These are phyloP conservation scores for Hanseniaspora vineae DNA, from an alignment of 805 yeast genomes.

Conservation along the genomic window DNA sequence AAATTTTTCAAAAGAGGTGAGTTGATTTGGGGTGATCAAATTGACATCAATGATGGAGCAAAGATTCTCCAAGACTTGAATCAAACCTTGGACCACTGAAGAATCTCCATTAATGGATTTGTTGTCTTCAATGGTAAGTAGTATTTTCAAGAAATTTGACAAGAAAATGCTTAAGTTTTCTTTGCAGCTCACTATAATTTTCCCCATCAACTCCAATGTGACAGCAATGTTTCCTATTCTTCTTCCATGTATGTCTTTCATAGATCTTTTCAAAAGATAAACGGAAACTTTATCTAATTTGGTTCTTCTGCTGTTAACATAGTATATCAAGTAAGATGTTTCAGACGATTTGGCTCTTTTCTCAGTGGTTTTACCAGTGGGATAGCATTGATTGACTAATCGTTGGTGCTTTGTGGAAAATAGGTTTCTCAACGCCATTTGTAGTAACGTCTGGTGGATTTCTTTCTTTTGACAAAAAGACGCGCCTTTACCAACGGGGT, in stretches of 20 bases:
- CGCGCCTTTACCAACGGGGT: not conserved
- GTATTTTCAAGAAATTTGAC: constrained; percentile 46
- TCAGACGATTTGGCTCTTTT: constrained; percentile 90
- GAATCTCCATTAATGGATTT: constrained; percentile 39
- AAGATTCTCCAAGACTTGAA: constrained; percentile 34
- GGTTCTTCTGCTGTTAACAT: constrained; percentile 79
- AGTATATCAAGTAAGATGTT: constrained; percentile 72
- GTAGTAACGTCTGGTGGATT: not conserved
- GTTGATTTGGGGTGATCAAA: constrained; percentile 28
- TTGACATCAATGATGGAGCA: constrained; percentile 45
- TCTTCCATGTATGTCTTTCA: constrained; percentile 44
- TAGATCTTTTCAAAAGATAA: constrained; percentile 51
- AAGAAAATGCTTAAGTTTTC: constrained; percentile 83
- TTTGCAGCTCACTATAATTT: constrained; percentile 60
- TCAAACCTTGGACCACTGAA: constrained; percentile 41
- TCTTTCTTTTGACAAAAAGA: not conserved
- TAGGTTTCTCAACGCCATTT: constrained; percentile 13
- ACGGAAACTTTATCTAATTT: constrained; percentile 78
- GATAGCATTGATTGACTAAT: constrained; percentile 83
- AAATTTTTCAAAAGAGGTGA: constrained; percentile 13
- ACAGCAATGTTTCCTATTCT: constrained; percentile 75
- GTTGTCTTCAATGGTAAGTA: constrained; percentile 34
- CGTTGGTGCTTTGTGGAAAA: constrained; percentile 79
- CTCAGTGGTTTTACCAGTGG: constrained; percentile 74
- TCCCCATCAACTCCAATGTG: constrained; percentile 55